Base-by-base conservation (phyloP, 352 stramenopile genomes). In the Aphanomyces astaci region DNA sequence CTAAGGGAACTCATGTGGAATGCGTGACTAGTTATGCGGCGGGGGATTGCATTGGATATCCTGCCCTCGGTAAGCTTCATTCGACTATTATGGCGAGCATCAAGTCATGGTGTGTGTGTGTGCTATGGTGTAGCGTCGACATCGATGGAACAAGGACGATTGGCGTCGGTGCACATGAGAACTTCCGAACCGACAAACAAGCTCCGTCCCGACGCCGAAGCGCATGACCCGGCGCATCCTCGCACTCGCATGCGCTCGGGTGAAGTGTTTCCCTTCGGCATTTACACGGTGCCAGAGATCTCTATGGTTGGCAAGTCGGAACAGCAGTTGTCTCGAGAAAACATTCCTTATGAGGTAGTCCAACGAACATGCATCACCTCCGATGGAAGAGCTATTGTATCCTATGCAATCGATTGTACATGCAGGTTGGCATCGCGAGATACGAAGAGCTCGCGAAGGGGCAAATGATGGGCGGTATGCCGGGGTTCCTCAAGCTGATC, bases 261-360 rank as follows among this genome's bases (percentile, higher is more conserved):
- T n/a, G 83, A 90, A 45, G 62, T 78, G 64, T 96, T 94, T 60
- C 88, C 88, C 46, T 96, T 95, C 71, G 88, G 88, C 57, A 96
- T 96, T 71, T 96, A 96, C 76, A 96, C 88, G 36, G 93, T 96
- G 48, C 88, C 88, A 0, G 88, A 96, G 67, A 95, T 96, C 64
- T 93, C 82, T 45, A 96, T 96, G 88, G 84, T 96, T 24, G 88
- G 88, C 46, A 89, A 94, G 76, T 94, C 86, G 51, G 88, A 96
- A 74, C 82, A 92, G 71, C 77, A 95, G 64, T 78, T 96, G 22
- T 94, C 87, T 11, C 78, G 78, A 39, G 78, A 87, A 30, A 81
- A 84, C 30, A 71, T 93, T 30, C 90, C 89, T 71, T 96, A 91
- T 68, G 87, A 96, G 74, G 70, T 66, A 56, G 9, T n/a, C n/a